Evolutionary conservation across 129 eudicot genomes (phyloP), one percentile per base, ranked within the genome.

Genomic region (Helichrysum umbraculigerum): DNA sequence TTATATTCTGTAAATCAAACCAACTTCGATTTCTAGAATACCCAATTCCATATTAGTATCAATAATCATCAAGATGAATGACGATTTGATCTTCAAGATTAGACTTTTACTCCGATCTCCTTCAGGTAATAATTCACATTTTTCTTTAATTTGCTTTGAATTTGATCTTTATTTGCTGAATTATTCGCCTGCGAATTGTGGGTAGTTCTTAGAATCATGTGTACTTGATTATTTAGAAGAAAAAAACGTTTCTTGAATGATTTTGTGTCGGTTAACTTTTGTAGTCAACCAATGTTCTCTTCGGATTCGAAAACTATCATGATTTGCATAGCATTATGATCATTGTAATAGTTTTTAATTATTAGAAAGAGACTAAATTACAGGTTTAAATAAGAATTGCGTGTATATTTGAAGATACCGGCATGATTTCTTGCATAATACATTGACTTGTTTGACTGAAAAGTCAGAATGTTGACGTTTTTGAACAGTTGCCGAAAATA

Each of bases 61-160:
- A 54, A 16, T 54, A 54, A 54, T 54, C 17, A 56, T 60, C 57
- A 28, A 30, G 72, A 78, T 70, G 82, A 63, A 71, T 17, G 77
- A 78, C 29, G 44, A 50, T 22, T 56, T 72, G 39, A 39, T 73
- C 51, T 56, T 80, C 79, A 80, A 56, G 79, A 65, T 73, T 28
- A 73, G 28, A 73, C 69, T 54, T 29, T 42, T 80, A 0, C 70
- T 66, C 69, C 70, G 74, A 73, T 80, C 83, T 73, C 79, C 70
- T 73, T 66, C 83, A 66, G 83, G 83, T 79, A 44, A 44, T 44
- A 2, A 71, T 21, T 65, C 50, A 29, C 32, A 3, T 35, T 51
- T 65, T 30, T 42, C 41, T 20, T 17, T 60, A 14, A 17, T 7
- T 75, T 62, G 14, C 35, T 25, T 6, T 7, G 39, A 66, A 66